Evolutionary conservation across 1,284 basidiomycete genomes (phyloP).

Genomic region (Ceratobasidium sp.): DNA sequence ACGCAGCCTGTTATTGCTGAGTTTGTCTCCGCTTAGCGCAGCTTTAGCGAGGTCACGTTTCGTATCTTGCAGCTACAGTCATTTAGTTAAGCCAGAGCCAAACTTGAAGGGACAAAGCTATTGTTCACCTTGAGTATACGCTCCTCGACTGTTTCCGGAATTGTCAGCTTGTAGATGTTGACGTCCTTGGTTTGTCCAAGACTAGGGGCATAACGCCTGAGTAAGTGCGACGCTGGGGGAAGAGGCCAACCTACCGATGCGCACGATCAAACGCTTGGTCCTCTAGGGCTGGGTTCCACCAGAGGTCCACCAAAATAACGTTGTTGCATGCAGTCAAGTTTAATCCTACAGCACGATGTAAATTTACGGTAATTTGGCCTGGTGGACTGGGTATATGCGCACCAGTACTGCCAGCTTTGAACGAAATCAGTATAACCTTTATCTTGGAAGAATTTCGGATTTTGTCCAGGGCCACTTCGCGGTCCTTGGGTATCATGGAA

Average conservation of each 20-base stretch:
- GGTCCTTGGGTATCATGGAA: conserved; percentile 76
- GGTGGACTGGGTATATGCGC: conserved; percentile 42
- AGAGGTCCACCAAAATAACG: conserved; percentile 90
- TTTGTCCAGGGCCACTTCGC: conserved; percentile 73
- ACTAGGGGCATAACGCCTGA: conserved; percentile 41
- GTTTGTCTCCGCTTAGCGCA: conserved; percentile 85
- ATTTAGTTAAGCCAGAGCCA: neutral
- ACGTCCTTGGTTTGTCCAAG: conserved; percentile 88
- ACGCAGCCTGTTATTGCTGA: conserved; percentile 84
- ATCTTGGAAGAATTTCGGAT: conserved; percentile 69
- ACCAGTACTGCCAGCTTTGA: conserved; percentile 95
- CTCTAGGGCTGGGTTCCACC: conserved; percentile 95
- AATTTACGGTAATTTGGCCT: neutral
- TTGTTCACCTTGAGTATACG: conserved; percentile 72
- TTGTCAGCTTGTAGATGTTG: conserved; percentile 91
- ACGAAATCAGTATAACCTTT: conserved; percentile 89
- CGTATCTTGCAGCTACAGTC: conserved; percentile 76
- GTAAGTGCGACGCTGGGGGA: neutral
- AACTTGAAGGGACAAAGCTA: conserved; percentile 8
- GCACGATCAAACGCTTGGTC: conserved; percentile 96
- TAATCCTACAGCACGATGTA: conserved; percentile 66
- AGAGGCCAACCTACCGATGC: conserved; percentile 59
- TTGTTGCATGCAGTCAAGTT: conserved; percentile 96
- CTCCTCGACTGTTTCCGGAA: conserved; percentile 89
- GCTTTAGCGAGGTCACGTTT: conserved; percentile 86